Evolutionary conservation across 805 yeast genomes (phyloP).

Genomic region (Nakazawaea anatomiae): DNA sequence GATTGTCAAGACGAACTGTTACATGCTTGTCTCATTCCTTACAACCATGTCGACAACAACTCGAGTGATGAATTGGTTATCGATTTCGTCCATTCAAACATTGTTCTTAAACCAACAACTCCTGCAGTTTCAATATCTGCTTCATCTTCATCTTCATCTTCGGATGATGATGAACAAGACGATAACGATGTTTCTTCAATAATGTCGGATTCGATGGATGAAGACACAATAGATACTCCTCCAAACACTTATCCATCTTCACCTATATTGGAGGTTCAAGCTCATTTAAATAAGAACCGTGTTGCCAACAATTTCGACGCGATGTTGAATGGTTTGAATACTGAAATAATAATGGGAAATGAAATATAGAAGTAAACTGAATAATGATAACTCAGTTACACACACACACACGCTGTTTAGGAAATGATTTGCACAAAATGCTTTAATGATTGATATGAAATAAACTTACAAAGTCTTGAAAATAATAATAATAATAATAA

Average conservation of each 20-base stretch:
- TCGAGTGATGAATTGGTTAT: background rate
- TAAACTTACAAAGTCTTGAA: too few species aligned
- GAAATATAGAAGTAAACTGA: too few species aligned
- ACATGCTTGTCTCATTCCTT: conserved; percentile 4
- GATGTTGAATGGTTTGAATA: too few species aligned
- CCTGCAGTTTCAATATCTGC: background rate
- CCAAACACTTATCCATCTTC: conserved; percentile 10
- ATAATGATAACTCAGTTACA: too few species aligned
- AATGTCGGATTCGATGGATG: background rate
- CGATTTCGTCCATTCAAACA: conserved; percentile 1
- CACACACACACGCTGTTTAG: too few species aligned
- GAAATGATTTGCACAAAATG: too few species aligned
- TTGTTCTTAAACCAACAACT: background rate
- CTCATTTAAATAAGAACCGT: too few species aligned
- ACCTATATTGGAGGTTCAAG: background rate
- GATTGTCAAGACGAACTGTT: conserved; percentile 2
- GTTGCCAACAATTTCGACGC: too few species aligned
- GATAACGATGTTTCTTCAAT: background rate
- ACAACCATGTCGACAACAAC: conserved; percentile 4
- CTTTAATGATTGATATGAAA: too few species aligned
- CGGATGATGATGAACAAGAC: too few species aligned
- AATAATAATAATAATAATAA: too few species aligned
- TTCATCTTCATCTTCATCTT: background rate
- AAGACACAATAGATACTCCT: conserved; percentile 3
- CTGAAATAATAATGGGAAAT: too few species aligned